These are phyloP conservation scores for Ambrosia hybrid DNA, from an alignment of 140 eudicot genomes.

Conservation along the genomic window DNA sequence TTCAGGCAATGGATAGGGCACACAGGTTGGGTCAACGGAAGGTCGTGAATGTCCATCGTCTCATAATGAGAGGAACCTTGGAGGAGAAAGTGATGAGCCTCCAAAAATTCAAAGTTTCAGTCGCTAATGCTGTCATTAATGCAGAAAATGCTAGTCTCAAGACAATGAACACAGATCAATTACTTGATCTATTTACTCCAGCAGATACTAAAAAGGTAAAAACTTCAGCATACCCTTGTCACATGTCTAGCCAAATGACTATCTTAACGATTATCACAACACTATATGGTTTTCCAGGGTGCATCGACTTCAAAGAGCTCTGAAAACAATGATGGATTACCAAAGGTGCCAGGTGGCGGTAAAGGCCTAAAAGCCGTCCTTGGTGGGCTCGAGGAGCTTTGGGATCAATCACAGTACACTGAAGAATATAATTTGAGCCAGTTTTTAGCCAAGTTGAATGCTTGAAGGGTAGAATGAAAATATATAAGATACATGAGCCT, in stretches of 20 bases:
- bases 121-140: slow-evolving; percentile 93
- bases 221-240: background rate
- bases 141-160: slow-evolving; percentile 97
- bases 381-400: slow-evolving; percentile 92
- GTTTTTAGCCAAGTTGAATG: slow-evolving; percentile 82
- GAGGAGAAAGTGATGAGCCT: slow-evolving; percentile 99
- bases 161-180: slow-evolving; percentile 98
- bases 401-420: slow-evolving; percentile 98
- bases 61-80: slow-evolving; percentile 96
- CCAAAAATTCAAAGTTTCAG: slow-evolving; percentile 87
- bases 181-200: slow-evolving; percentile 89
- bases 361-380: slow-evolving; percentile 92
- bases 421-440: slow-evolving; percentile 89
- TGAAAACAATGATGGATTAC: slow-evolving; percentile 52
- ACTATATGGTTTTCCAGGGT: slow-evolving; percentile 46
- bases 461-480: slow-evolving; percentile 31
- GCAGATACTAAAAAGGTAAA: slow-evolving; percentile 81
- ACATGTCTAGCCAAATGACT: background rate
- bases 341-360: slow-evolving; percentile 61
- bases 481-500: slow-evolving; percentile 21
- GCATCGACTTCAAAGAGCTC: slow-evolving; percentile 48
- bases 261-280: slow-evolving; percentile 11
- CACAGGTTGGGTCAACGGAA: slow-evolving; percentile 96
- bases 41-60: slow-evolving; percentile 96
- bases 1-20: slow-evolving; percentile 99